Evolutionary conservation across 306 rosid genomes (phyloP).

Genomic region (Pyrus communis): DNA sequence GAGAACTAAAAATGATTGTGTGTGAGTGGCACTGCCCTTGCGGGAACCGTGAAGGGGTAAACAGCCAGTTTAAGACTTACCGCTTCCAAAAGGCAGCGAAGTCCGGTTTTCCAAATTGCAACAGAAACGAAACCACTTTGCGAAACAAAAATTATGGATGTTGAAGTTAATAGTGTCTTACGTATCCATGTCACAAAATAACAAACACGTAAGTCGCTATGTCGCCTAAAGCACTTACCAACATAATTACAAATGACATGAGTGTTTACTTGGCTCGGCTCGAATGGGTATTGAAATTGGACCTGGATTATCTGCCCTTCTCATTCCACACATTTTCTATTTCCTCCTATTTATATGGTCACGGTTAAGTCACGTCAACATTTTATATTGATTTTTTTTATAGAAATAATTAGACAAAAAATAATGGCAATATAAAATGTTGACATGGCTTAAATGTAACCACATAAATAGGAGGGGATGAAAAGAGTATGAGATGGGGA

Average conservation of each 20-base stretch:
- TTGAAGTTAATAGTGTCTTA: background rate
- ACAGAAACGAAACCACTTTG: background rate
- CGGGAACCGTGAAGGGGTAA: background rate
- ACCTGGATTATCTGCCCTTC: no score
- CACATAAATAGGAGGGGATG: no score
- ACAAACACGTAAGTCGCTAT: background rate
- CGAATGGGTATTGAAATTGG: background rate
- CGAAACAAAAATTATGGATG: background rate
- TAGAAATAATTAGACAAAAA: no score
- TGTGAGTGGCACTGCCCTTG: background rate
- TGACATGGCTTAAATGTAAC: no score
- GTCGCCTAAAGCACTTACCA: background rate
- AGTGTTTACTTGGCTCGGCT: background rate
- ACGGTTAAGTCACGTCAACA: no score
- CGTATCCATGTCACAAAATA: background rate
- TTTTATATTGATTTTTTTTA: no score
- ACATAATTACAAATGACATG: background rate
- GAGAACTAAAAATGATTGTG: no score
- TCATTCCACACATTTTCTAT: no score
- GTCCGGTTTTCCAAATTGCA: background rate
- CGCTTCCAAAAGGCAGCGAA: background rate
- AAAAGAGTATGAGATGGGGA: no score
- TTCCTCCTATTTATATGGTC: no score
- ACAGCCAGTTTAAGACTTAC: background rate
- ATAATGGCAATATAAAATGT: no score